Conservation (phyloP, 345 rosid genomes). For the sweet orange (Citrus sinensis) region DVS_A1.0 CM039167.1:10755501-10756000, state of each 20-base stretch:
- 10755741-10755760: conserved; percentile 67
- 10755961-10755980: conserved; percentile 28
- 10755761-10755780: conserved; percentile 92
- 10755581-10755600: conserved; percentile 88
- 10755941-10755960: conserved; percentile 35
- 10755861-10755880: conserved; percentile 63
- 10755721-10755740: conserved; percentile 60
- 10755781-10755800: conserved; percentile 81
- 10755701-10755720: conserved; percentile 67
- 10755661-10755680: conserved; percentile 71
- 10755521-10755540: conserved; percentile 59
- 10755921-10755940: conserved; percentile 79
- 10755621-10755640: conserved; percentile 85
- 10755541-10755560: conserved; percentile 55
- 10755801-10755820: conserved; percentile 76
- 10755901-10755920: conserved; percentile 81
- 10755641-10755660: conserved; percentile 68
- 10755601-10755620: conserved; percentile 95
- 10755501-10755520: conserved; percentile 79
- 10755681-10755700: conserved; percentile 54
- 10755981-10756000: conserved; percentile 30
- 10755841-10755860: conserved; percentile 71
- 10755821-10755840: conserved; percentile 75
- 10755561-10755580: conserved; percentile 76
- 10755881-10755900: conserved; percentile 72